These are phyloP conservation scores for Magnolia kwangsiensis DNA, from an alignment of 164 flowering plant species.

Conservation along the genomic window DNA sequence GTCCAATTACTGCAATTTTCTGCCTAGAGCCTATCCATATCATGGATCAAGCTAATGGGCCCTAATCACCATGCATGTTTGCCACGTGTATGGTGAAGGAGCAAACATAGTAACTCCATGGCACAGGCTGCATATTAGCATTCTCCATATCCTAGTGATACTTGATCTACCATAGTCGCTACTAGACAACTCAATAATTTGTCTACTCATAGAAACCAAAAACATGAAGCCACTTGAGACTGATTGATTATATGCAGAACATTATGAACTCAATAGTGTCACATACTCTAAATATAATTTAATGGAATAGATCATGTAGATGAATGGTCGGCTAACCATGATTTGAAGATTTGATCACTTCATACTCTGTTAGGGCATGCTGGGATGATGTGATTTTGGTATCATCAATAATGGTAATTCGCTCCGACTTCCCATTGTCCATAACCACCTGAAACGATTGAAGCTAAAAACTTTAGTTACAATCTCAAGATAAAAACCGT, in stretches of 20 bases:
- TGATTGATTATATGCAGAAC: background rate
- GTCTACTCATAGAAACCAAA: background rate
- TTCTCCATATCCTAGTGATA: background rate
- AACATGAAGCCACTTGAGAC: background rate
- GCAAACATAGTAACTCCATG: background rate
- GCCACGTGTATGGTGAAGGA: no score
- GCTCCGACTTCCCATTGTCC: slow-evolving; percentile 79
- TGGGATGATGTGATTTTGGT: slow-evolving; percentile 35
- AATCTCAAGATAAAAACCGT: background rate
- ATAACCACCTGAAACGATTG: slow-evolving; percentile 53
- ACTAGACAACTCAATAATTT: no score
- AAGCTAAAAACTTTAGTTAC: background rate
- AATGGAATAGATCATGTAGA: background rate
- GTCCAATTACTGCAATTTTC: no score
- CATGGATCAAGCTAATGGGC: no score
- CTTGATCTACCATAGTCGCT: no score
- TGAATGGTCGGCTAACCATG: slow-evolving; percentile 37
- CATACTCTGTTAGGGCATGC: slow-evolving; percentile 80
- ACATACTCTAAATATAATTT: background rate
- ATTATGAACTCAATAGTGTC: no score
- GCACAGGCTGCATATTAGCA: background rate
- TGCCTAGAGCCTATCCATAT: no score
- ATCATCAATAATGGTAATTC: slow-evolving; percentile 53
- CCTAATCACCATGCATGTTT: no score
- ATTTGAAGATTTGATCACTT: slow-evolving; percentile 50